Base-by-base conservation (phyloP, 1,284 basidiomycete genomes). In the Sphagnurus paluster region DNA sequence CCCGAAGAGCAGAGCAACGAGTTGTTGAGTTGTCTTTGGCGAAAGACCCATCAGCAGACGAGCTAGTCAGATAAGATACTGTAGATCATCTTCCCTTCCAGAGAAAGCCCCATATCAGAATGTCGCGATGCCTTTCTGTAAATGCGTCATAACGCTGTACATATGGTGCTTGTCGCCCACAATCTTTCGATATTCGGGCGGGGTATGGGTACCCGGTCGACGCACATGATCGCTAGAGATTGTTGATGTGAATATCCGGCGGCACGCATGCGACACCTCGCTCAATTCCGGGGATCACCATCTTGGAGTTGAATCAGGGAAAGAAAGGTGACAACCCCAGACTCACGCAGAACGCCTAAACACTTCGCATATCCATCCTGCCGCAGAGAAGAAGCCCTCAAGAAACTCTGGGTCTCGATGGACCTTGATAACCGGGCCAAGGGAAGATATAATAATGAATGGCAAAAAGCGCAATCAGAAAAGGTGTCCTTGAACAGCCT, bases 181-280 rank as follows among this genome's bases (percentile, higher is more conserved):
- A 24, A 14, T 24, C 13, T 33, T 16, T 14, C 26, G 13, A 21
- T n/a, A 16, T 14, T 33, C 39, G 13, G 33, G 34, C 39, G 50
- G 42, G 29, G 24, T 9, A 33, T 20, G 13, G 28, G 36, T 21
- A 33, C 30, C 44, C 50, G 44, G 41, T 41, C n/a, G 38, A 46
- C 41, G 16, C 41, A 42, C 44, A 35, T 44, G 42, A 33, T 23
- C n/a, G 20, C 17, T 38, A 25, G 30, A 21, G 29, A 40, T 43
- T 43, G 19, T 28, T 41, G 28, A 41, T 41, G 19, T 21, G 33
- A 44, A 44, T 49, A 49, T 44, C 47, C 48, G 48, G 38, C 35
- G 39, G 38, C 29, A 44, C 38, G 43, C 19, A 25, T 20, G 32
- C 16, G 19, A 21, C 28, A 17, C 13, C n/a, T 35, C 23, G 16